These are phyloP conservation scores for Ceratocystiopsis minuta DNA, from an alignment of 2,329 filamentous ascomycete genomes.

Conservation along the genomic window DNA sequence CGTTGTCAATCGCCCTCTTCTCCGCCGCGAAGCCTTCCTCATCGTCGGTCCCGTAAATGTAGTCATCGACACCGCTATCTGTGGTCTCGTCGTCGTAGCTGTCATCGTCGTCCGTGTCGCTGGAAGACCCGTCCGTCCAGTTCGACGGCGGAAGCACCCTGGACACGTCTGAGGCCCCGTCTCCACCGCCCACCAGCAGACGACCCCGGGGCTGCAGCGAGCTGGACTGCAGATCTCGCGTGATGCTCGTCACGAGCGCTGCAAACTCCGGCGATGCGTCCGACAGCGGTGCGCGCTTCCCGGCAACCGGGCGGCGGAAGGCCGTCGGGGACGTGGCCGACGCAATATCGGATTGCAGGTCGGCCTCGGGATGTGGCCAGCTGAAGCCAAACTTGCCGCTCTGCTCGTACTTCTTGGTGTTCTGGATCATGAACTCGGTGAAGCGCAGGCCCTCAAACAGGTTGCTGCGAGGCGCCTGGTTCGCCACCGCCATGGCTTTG, in stretches of 20 bases:
- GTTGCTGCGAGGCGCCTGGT: neutral
- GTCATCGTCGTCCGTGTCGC: conserved; percentile 19
- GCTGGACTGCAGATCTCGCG: conserved; percentile 17
- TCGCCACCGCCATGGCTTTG: conserved; percentile 16
- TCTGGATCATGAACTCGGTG: conserved; percentile 31
- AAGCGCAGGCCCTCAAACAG: conserved; percentile 38
- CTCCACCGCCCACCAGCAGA: conserved; percentile 3
- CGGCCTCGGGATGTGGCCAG: conserved; percentile 14
- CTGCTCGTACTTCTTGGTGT: conserved; percentile 40
- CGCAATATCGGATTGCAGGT: conserved; percentile 4
- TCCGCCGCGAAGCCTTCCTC: too few relatives aligned
- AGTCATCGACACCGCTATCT: neutral
- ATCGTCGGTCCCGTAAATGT: too few relatives aligned
- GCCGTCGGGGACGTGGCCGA: conserved; percentile 9
- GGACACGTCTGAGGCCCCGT: conserved; percentile 4
- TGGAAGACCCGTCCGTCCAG: neutral
- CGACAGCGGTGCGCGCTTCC: conserved; percentile 5
- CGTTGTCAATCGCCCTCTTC: too few relatives aligned
- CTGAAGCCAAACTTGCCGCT: conserved; percentile 35
- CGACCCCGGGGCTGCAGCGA: conserved; percentile 14
- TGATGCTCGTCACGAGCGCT: conserved; percentile 20
- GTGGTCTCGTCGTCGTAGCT: conserved; percentile 27
- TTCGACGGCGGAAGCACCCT: too few relatives aligned
- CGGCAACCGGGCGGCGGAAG: conserved; percentile 6
- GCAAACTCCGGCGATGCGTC: conserved; percentile 9